These are phyloP conservation scores for Calonectria multiphialidica DNA, from an alignment of 2,329 filamentous ascomycete genomes.

Conservation along the genomic window DNA sequence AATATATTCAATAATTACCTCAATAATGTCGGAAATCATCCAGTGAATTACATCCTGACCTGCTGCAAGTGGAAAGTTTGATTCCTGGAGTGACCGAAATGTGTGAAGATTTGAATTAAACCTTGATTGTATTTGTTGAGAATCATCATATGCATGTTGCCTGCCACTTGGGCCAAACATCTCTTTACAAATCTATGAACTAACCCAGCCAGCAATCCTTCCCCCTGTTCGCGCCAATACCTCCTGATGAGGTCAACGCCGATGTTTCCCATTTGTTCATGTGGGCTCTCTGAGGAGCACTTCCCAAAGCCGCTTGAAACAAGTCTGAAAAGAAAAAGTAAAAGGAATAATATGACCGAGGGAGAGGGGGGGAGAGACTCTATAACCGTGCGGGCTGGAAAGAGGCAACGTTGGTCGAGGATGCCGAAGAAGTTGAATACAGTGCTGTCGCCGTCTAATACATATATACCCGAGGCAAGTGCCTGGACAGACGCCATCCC, in stretches of 20 bases:
- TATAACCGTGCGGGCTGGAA: constrained; percentile 9
- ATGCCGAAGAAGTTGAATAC: constrained; percentile 6
- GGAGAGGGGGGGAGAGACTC: background rate
- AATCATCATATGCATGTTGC: constrained; percentile 36
- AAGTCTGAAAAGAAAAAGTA: constrained; percentile 26
- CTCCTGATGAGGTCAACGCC: constrained; percentile 35
- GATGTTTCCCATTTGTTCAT: constrained; percentile 28
- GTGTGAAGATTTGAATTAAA: background rate
- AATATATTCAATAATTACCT: background rate
- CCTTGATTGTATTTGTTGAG: constrained; percentile 22
- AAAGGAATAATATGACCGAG: constrained; percentile 27
- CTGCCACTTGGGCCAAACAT: constrained; percentile 34
- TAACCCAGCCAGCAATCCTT: constrained; percentile 29
- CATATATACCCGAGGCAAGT: constrained; percentile 17
- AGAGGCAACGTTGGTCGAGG: background rate
- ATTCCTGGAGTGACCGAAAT: background rate
- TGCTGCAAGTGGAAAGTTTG: background rate
- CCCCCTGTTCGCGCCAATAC: constrained; percentile 36
- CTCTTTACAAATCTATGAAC: constrained; percentile 41
- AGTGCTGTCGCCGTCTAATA: constrained; percentile 22
- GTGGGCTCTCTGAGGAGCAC: constrained; percentile 27
- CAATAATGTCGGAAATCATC: too few relatives aligned
- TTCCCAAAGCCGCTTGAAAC: constrained; percentile 28
- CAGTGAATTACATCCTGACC: background rate
- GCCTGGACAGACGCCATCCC: constrained; percentile 16